These are phyloP conservation scores for Sporothrix sp. DNA, from an alignment of 2,329 filamentous ascomycete species.

Conservation along the genomic window DNA sequence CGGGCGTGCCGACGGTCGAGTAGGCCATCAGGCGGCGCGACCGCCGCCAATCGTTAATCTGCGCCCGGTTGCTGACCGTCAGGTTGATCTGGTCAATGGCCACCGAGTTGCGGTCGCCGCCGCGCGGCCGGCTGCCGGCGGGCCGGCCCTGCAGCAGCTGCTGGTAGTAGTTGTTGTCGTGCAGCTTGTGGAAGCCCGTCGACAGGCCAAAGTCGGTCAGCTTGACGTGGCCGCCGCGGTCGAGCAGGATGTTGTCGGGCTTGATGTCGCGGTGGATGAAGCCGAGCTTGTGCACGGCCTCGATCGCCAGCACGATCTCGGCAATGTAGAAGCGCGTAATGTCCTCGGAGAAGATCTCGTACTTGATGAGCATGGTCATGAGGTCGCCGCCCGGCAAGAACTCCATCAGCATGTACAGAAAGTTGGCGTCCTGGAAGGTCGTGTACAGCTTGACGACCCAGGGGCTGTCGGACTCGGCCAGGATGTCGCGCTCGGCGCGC, in stretches of 20 bases:
- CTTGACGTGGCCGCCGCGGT: slow-evolving; percentile 94
- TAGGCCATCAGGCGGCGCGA: slow-evolving; percentile 94
- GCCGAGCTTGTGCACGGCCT: slow-evolving; percentile 93
- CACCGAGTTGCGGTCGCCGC: slow-evolving; percentile 73
- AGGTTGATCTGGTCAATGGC: slow-evolving; percentile 97
- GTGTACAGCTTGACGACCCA: slow-evolving; percentile 99
- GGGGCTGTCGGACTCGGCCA: slow-evolving; percentile 97
- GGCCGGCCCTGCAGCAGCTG: slow-evolving; percentile 78
- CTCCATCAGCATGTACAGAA: slow-evolving; percentile 99
- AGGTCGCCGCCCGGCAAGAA: slow-evolving; percentile 95
- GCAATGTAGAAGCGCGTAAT: slow-evolving; percentile 99
- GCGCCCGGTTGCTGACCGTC: slow-evolving; percentile 92
- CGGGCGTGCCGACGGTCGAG: slow-evolving; percentile 93
- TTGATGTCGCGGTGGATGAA: slow-evolving; percentile 99
- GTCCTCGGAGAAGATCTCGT: slow-evolving; percentile 98
- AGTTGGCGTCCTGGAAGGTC: slow-evolving; percentile 93
- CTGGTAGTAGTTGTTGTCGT: slow-evolving; percentile 98
- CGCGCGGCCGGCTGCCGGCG: slow-evolving; percentile 52
- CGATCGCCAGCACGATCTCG: slow-evolving; percentile 94
- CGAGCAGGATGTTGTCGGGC: slow-evolving; percentile 94
- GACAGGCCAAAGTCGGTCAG: slow-evolving; percentile 96
- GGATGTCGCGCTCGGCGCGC: slow-evolving; percentile 90
- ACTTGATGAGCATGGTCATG: slow-evolving; percentile 99
- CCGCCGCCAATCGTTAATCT: slow-evolving; percentile 98
- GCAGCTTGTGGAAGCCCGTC: slow-evolving; percentile 93